Evolutionary conservation across 768 basidiomycete genomes (phyloP).

Genomic region (Boletus rex-veris): DNA sequence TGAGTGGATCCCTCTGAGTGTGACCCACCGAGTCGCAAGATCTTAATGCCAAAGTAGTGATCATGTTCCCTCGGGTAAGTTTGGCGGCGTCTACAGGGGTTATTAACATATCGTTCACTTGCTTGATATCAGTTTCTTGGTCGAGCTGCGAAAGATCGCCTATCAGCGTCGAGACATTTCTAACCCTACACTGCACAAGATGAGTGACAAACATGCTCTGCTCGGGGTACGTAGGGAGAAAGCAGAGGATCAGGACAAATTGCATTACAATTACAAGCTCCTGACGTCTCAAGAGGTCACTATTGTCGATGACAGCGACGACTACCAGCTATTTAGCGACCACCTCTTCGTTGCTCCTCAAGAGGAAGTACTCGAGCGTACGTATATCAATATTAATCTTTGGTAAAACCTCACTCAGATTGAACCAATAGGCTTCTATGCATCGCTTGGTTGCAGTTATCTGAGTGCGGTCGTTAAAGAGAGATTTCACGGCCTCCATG

Average conservation of each 20-base stretch:
- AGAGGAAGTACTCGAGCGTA: constrained; percentile 84
- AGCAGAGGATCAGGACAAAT: constrained; percentile 55
- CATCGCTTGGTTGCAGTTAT: constrained; percentile 64
- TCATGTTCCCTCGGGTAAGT: constrained; percentile 37
- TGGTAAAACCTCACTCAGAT: neutral
- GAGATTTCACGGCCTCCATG: constrained; percentile 54
- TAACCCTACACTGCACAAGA: constrained; percentile 44
- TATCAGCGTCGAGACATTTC: constrained; percentile 50
- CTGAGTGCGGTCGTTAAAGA: constrained; percentile 73
- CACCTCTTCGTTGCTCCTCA: constrained; percentile 71
- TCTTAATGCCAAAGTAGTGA: neutral
- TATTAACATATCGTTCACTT: neutral
- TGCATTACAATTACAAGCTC: constrained; percentile 65
- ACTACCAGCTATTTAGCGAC: constrained; percentile 70
- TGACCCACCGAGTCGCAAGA: neutral
- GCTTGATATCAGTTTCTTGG: constrained; percentile 53
- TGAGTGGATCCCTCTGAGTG: neutral
- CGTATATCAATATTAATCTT: neutral
- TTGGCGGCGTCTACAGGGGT: neutral
- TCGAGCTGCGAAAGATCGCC: constrained; percentile 37
- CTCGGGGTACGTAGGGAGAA: constrained; percentile 61
- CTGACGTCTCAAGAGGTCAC: constrained; percentile 61
- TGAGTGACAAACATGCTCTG: constrained; percentile 66
- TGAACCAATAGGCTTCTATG: constrained; percentile 57
- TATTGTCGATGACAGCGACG: constrained; percentile 77